These are phyloP conservation scores for Ophiosphaerella korrae DNA, from an alignment of 2,329 filamentous ascomycete species.

Conservation along the genomic window DNA sequence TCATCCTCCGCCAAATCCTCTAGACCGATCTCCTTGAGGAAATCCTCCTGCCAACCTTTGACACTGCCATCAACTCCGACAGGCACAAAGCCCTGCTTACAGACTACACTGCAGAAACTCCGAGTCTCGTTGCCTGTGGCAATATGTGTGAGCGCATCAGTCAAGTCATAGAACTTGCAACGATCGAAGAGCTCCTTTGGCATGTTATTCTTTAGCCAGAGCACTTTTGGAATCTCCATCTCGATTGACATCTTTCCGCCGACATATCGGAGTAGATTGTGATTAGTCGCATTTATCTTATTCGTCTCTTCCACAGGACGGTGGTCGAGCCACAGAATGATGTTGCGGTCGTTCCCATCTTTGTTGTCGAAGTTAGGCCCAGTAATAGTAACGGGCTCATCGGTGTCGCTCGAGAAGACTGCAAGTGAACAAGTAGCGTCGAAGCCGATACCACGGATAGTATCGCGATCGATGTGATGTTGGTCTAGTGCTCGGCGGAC, in stretches of 20 bases:
- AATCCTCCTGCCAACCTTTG: conserved; percentile 98
- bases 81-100: conserved; percentile 95
- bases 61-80: conserved; percentile 97
- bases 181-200: conserved; percentile 84
- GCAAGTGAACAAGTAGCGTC: conserved; percentile 98
- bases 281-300: conserved; percentile 88
- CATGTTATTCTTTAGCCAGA: conserved; percentile 99
- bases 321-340: conserved; percentile 97
- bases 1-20: conserved; percentile 81
- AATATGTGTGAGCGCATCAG: conserved; percentile 90
- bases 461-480: conserved; percentile 74
- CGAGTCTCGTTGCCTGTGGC: conserved; percentile 90
- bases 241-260: conserved; percentile 98
- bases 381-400: conserved; percentile 89
- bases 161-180: conserved; percentile 97
- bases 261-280: conserved; percentile 93
- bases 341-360: conserved; percentile 83
- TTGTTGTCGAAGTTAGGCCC: conserved; percentile 80
- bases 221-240: conserved; percentile 98
- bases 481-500: conserved; percentile 82
- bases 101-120: conserved; percentile 94
- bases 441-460: conserved; percentile 90
- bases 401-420: conserved; percentile 86
- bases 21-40: conserved; percentile 85
- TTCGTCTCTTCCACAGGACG: conserved; percentile 87